These are phyloP conservation scores for Salvia splendens DNA, from an alignment of 257 asterid genomes.

Conservation along the genomic window DNA sequence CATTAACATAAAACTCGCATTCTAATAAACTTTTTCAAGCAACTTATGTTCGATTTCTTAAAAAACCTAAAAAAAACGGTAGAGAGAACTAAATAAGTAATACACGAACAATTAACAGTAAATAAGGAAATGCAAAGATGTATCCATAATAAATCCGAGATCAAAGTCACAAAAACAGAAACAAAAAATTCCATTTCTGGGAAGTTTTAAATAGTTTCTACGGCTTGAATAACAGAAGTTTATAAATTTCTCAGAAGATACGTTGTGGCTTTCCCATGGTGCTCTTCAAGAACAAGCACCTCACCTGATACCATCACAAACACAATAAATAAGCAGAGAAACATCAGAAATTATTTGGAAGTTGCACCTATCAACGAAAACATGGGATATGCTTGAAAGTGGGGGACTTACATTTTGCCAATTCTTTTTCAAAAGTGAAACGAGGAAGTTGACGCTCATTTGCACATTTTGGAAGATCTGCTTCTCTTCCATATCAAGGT, in stretches of 20 bases:
- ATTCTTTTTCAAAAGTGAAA: conserved; percentile 54
- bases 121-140: background rate
- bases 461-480: conserved; percentile 55
- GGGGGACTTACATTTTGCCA: conserved; percentile 52
- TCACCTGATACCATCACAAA: conserved; percentile 38
- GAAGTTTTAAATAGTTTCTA: conserved; percentile 24
- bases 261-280: conserved; percentile 61
- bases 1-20: too few species aligned
- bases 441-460: conserved; percentile 58
- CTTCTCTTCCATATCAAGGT: conserved; percentile 57
- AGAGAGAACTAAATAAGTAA: too few species aligned
- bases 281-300: conserved; percentile 59
- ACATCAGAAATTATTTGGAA: background rate
- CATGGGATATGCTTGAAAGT: background rate
- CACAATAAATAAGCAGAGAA: background rate
- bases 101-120: background rate
- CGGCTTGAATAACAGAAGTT: background rate
- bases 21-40: too few species aligned
- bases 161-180: conserved; percentile 20
- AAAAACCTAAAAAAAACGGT: too few species aligned
- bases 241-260: conserved; percentile 37
- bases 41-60: too few species aligned
- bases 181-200: conserved; percentile 29
- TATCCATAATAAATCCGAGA: conserved; percentile 14
- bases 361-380: background rate